Conservation (phyloP, 768 basidiomycete genomes). For the Lactarius vividus region DNA sequence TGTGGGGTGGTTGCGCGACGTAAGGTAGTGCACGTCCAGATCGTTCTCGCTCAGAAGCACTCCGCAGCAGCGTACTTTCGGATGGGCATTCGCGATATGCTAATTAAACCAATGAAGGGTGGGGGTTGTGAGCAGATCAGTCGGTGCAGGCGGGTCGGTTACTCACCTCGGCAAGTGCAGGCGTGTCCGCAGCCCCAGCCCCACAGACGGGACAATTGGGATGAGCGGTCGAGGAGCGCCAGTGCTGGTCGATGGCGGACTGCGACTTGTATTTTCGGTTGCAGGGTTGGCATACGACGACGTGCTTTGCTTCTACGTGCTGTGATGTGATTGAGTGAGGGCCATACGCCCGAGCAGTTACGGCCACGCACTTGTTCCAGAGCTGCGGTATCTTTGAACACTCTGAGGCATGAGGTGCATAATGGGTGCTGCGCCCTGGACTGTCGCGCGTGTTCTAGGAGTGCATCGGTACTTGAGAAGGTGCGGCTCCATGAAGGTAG, state of each 20-base stretch:
- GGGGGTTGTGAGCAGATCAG: not conserved
- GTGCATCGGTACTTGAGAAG: conserved; percentile 18
- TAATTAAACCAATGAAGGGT: not conserved
- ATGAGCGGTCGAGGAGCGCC: conserved; percentile 22
- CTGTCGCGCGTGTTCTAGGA: conserved; percentile 21
- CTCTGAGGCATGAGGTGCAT: conserved; percentile 14
- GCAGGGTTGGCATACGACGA: conserved; percentile 19
- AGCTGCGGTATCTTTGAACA: conserved; percentile 23
- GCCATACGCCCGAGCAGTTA: not conserved
- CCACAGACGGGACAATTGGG: conserved; percentile 22
- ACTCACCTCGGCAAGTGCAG: conserved; percentile 22
- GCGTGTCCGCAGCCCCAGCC: conserved; percentile 4
- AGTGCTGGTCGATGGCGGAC: conserved; percentile 26
- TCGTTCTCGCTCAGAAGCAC: conserved; percentile 20
- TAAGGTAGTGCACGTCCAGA: conserved; percentile 23
- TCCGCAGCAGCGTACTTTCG: conserved; percentile 25
- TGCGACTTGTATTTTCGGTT: conserved; percentile 20
- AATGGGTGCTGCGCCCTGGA: conserved; percentile 13
- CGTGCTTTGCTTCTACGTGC: conserved; percentile 26
- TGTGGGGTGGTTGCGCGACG: conserved; percentile 21
- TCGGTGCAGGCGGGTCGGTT: not conserved
- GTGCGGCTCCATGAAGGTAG: conserved; percentile 13
- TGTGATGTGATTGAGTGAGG: conserved; percentile 1
- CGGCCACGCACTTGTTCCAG: conserved; percentile 17
- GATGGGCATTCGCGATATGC: conserved; percentile 23